Conservation (phyloP, 441 rosid species). For the Mallotus repandus region DNA sequence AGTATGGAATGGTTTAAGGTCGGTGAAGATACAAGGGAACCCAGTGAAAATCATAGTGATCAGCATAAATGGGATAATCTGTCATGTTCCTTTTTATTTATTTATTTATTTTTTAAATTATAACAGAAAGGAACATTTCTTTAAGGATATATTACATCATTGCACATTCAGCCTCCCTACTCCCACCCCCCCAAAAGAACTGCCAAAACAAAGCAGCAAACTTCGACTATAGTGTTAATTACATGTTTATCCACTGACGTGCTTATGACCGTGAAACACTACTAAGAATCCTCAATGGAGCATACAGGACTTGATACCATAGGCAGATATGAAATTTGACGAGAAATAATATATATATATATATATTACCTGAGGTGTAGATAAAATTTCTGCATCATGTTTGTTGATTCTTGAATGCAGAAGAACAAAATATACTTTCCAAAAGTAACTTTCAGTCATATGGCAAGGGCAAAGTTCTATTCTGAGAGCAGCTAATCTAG, state of each 20-base stretch:
- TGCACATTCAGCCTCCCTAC: background rate
- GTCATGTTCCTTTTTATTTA: too few relatives aligned
- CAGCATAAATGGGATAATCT: too few relatives aligned
- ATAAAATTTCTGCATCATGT: conserved; percentile 68
- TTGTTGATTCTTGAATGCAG: conserved; percentile 73
- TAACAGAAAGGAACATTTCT: background rate
- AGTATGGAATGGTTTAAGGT: too few relatives aligned
- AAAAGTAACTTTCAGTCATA: conserved; percentile 84
- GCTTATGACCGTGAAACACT: background rate
- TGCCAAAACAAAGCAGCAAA: background rate
- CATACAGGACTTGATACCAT: background rate
- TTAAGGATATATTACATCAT: background rate
- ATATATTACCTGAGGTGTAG: conserved; percentile 74
- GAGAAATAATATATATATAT: background rate
- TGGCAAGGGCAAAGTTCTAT: conserved; percentile 84
- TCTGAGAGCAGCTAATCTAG: conserved; percentile 77
- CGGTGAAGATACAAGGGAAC: too few relatives aligned
- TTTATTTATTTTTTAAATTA: too few relatives aligned
- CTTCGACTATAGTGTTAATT: background rate
- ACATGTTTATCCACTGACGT: background rate
- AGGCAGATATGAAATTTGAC: background rate
- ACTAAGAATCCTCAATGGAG: background rate
- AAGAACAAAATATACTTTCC: conserved; percentile 94
- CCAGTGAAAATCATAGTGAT: too few relatives aligned
- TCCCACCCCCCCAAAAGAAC: background rate